Conservation (phyloP, 495 filamentous ascomycete genomes). For the Lophiostoma macrostomum region DNA sequence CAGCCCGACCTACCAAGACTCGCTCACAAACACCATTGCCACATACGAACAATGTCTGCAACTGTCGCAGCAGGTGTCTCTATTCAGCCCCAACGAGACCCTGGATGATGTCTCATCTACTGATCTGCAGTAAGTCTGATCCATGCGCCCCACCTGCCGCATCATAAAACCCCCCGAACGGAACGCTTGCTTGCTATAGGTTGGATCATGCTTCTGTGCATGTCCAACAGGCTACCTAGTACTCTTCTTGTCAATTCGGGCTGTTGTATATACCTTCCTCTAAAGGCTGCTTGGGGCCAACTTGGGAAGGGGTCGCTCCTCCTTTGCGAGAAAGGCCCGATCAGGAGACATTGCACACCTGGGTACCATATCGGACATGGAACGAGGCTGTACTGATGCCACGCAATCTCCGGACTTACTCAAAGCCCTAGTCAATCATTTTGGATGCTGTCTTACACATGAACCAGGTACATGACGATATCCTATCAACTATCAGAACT, state of each 20-base stretch:
- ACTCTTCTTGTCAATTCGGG: too few species aligned
- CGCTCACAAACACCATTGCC: conserved; percentile 62
- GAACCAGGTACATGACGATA: conserved; percentile 63
- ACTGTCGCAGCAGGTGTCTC: conserved; percentile 63
- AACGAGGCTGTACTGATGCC: neutral
- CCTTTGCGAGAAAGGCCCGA: too few species aligned
- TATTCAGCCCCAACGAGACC: conserved; percentile 89
- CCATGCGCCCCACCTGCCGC: conserved; percentile 16
- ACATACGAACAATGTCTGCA: conserved; percentile 70
- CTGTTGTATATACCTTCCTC: too few species aligned
- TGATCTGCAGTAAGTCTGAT: conserved; percentile 69
- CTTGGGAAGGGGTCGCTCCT: too few species aligned
- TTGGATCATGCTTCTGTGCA: too few species aligned
- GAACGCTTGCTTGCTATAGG: too few species aligned
- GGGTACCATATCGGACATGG: too few species aligned
- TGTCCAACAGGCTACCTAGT: too few species aligned
- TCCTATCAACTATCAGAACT: conserved; percentile 69
- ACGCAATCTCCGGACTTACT: conserved; percentile 1
- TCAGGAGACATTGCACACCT: too few species aligned
- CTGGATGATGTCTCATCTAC: conserved; percentile 82
- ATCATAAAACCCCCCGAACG: too few species aligned
- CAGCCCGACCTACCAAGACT: conserved; percentile 61
- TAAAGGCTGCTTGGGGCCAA: too few species aligned
- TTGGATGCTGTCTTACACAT: conserved; percentile 32
- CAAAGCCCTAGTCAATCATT: neutral